These are phyloP conservation scores for Luffa aegyptiaca DNA, from an alignment of 306 rosid species.

Conservation along the genomic window DNA sequence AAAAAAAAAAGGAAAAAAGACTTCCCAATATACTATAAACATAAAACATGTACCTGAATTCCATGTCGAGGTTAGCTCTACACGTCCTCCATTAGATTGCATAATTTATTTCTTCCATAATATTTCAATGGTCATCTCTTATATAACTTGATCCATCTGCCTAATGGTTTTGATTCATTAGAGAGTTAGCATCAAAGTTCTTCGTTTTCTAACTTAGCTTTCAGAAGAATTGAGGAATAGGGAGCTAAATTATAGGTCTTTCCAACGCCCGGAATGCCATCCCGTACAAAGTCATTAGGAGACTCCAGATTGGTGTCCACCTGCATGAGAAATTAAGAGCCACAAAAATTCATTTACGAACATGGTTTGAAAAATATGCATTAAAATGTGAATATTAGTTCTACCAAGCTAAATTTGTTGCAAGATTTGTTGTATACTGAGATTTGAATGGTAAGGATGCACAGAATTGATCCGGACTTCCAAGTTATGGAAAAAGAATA, in stretches of 20 bases:
- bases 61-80: not conserved
- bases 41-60: not conserved
- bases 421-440: not conserved
- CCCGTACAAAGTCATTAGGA: slow-evolving; percentile 59
- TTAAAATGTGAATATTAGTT: not conserved
- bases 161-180: not conserved
- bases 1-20: too few relatives aligned
- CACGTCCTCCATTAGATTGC: not conserved
- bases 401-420: not conserved
- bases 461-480: not conserved
- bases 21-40: not conserved
- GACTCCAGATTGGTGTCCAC: slow-evolving; percentile 69
- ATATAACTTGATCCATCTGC: not conserved
- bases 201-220: slow-evolving; percentile 39
- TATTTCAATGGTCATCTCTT: not conserved
- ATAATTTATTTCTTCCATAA: slow-evolving; percentile 1
- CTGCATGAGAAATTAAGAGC: slow-evolving; percentile 25
- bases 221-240: slow-evolving; percentile 70
- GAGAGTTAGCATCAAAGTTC: not conserved
- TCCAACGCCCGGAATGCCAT: slow-evolving; percentile 43
- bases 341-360: not conserved
- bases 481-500: not conserved
- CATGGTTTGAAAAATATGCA: not conserved
- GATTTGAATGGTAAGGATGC: not conserved
- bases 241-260: slow-evolving; percentile 64